Percentiles rank a stretch among this genome's conserved stretches.
These are phyloP conservation scores for Kwoniella shandongensis DNA, from an alignment of 768 basidiomycete genomes.

Conservation along the genomic window DNA sequence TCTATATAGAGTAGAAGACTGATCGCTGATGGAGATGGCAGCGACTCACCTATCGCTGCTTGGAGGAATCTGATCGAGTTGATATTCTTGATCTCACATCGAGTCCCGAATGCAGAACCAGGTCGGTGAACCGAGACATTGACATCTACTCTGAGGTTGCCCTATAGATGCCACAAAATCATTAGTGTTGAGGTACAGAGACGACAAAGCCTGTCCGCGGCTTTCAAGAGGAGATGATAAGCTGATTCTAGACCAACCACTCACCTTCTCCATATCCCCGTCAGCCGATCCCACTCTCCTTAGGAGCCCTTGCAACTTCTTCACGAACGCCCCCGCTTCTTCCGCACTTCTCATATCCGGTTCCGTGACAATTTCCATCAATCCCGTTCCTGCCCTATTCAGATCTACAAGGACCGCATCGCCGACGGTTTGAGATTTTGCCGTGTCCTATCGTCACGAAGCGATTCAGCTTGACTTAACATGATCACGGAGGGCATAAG, in stretches of 20 bases:
- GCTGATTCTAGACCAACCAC: slow-evolving; percentile 1
- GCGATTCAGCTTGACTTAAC: not conserved
- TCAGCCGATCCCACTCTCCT: slow-evolving; percentile 84
- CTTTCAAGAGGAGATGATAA: not conserved
- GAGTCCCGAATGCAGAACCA: slow-evolving; percentile 63
- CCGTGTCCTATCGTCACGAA: slow-evolving; percentile 17
- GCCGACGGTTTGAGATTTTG: slow-evolving; percentile 38
- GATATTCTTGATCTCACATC: slow-evolving; percentile 96
- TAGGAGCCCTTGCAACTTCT: slow-evolving; percentile 74
- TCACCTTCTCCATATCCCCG: slow-evolving; percentile 94
- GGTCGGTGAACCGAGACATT: slow-evolving; percentile 83
- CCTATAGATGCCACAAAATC: too few relatives aligned
- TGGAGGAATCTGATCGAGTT: slow-evolving; percentile 84
- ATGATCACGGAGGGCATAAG: not conserved
- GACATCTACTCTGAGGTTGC: slow-evolving; percentile 90
- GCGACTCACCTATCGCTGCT: slow-evolving; percentile 76
- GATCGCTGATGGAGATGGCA: not conserved
- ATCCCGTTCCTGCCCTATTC: slow-evolving; percentile 81
- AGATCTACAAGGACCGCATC: slow-evolving; percentile 66
- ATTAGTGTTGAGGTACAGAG: too few relatives aligned
- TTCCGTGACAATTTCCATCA: slow-evolving; percentile 95
- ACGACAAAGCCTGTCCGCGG: not conserved
- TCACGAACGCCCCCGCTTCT: slow-evolving; percentile 84
- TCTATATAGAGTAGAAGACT: not conserved
- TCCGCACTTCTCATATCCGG: slow-evolving; percentile 87